These are phyloP conservation scores for Cladosporium austrohemisphaericum DNA, from an alignment of 2,329 filamentous ascomycete species.

Conservation along the genomic window DNA sequence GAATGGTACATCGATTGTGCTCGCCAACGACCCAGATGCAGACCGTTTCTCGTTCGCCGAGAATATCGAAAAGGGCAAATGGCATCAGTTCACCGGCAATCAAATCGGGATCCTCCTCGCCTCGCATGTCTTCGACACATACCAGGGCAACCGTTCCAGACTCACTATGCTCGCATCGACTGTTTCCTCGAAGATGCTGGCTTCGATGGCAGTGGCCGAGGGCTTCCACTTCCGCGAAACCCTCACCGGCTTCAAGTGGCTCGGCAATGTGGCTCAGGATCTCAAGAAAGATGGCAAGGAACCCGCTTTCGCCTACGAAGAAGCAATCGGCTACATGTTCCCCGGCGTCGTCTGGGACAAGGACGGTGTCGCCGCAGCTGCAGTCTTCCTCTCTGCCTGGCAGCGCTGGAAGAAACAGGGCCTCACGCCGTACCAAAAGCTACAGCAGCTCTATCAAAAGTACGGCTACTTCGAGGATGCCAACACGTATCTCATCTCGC, in stretches of 20 bases:
- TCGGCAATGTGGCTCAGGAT: conserved; percentile 58
- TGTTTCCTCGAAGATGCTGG: conserved; percentile 62
- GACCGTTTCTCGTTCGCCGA: conserved; percentile 62
- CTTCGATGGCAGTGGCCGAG: conserved; percentile 52
- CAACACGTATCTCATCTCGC: conserved; percentile 62
- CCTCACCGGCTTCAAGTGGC: conserved; percentile 66
- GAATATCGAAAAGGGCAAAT: conserved; percentile 51
- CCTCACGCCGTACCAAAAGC: conserved; percentile 54
- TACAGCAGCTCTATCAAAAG: conserved; percentile 54
- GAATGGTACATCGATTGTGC: conserved; percentile 48
- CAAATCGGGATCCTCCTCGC: conserved; percentile 60
- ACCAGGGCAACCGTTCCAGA: conserved; percentile 36
- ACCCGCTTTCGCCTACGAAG: conserved; percentile 59
- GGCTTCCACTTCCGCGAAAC: conserved; percentile 59
- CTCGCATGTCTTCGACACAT: conserved; percentile 53
- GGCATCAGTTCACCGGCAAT: conserved; percentile 63
- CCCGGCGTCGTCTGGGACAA: conserved; percentile 60
- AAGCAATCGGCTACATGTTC: conserved; percentile 66
- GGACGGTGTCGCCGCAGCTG: conserved; percentile 59
- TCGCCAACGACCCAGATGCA: conserved; percentile 64
- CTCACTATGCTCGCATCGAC: conserved; percentile 59
- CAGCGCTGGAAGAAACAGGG: conserved; percentile 50
- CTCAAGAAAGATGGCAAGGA: conserved; percentile 49
- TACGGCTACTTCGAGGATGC: conserved; percentile 61
- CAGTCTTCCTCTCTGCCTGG: conserved; percentile 55